These are phyloP conservation scores for Aspergillus bertholletiae DNA, from an alignment of 495 filamentous ascomycete species.

Conservation along the genomic window DNA sequence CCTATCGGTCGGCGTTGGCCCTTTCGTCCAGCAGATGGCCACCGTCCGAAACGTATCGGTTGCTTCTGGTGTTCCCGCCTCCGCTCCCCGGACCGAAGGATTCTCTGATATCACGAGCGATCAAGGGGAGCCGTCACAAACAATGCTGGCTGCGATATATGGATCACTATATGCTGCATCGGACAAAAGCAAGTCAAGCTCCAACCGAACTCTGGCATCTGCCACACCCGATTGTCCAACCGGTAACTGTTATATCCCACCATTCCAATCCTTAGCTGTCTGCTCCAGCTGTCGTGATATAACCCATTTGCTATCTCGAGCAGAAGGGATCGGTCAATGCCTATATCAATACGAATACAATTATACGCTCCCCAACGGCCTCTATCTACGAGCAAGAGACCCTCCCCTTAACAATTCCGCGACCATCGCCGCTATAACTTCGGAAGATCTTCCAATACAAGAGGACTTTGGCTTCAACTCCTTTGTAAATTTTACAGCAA, in stretches of 20 bases:
- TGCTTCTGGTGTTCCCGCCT: not conserved
- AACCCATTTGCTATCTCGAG: not conserved
- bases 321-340: too few species aligned
- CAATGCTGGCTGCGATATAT: too few species aligned
- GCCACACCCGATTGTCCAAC: not conserved
- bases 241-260: not conserved
- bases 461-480: too few species aligned
- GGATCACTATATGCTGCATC: not conserved
- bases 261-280: not conserved
- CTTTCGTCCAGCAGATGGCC: slow-evolving; percentile 2
- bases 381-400: not conserved
- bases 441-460: too few species aligned
- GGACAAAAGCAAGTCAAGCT: not conserved
- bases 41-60: not conserved
- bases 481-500: not conserved
- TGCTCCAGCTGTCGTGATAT: not conserved
- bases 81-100: not conserved
- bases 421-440: not conserved
- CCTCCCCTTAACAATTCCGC: not conserved
- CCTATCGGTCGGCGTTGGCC: not conserved
- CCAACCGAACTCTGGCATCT: too few species aligned
- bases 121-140: too few species aligned
- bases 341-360: not conserved
- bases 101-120: not conserved
- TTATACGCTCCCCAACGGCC: not conserved